Percentiles rank a stretch among this genome's conserved stretches.
These are phyloP conservation scores for Boletus coccyginus DNA, from an alignment of 768 basidiomycete genomes.

Conservation along the genomic window DNA sequence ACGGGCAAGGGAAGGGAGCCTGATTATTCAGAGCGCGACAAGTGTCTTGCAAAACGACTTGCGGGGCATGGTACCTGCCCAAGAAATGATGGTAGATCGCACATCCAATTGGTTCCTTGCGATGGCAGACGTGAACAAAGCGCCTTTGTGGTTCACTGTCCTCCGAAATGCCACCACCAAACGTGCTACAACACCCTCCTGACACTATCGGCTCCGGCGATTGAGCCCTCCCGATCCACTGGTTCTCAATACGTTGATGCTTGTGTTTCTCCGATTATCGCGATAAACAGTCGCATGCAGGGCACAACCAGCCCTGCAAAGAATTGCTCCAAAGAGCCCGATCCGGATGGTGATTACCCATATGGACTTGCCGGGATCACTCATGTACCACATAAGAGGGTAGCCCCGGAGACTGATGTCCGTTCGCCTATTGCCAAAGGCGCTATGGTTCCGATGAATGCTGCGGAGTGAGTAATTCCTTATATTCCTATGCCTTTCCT, in stretches of 20 bases:
- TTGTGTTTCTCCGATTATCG: constrained; percentile 26
- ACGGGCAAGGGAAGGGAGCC: not conserved
- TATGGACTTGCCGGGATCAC: constrained; percentile 9
- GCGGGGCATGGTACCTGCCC: not conserved
- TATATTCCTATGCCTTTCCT: not conserved
- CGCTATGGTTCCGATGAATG: constrained; percentile 19
- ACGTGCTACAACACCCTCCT: constrained; percentile 1
- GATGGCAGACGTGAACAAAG: constrained; percentile 10
- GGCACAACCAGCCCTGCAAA: not conserved
- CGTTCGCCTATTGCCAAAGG: constrained; percentile 29
- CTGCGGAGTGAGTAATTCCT: constrained; percentile 20
- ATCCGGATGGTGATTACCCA: not conserved
- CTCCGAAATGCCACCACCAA: constrained; percentile 17
- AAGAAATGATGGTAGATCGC: constrained; percentile 16
- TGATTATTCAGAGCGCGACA: not conserved
- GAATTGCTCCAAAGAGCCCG: not conserved
- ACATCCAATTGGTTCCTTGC: constrained; percentile 20
- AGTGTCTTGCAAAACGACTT: constrained; percentile 1
- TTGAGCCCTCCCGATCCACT: not conserved
- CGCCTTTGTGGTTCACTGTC: constrained; percentile 18
- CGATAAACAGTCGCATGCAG: not conserved
- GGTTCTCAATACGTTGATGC: constrained; percentile 25
- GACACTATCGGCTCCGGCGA: not conserved
- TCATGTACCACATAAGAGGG: constrained; percentile 12
- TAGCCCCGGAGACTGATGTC: constrained; percentile 20